A percentile compares a stretch with the other conserved stretches of the same genome.
Conservation (phyloP, 441 rosid genomes). For the Biscutella laevigata region DNA sequence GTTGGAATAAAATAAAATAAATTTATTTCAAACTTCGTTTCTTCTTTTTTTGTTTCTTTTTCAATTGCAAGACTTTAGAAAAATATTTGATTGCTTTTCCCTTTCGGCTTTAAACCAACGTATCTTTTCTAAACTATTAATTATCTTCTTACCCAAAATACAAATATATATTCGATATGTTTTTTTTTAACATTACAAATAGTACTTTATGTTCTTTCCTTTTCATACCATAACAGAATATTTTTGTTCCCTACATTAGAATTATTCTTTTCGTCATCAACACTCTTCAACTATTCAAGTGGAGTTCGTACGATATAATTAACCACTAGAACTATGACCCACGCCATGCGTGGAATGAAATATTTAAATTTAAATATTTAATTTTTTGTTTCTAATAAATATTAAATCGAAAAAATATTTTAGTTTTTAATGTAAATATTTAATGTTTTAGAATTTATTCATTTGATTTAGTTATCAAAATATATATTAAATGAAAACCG, state of each 20-base stretch:
- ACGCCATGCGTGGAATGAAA: too few species aligned
- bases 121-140: conserved; percentile 8
- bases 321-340: too few species aligned
- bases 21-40: too few species aligned
- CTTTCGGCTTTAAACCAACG: conserved; percentile 22
- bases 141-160: conserved; percentile 8
- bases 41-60: not conserved
- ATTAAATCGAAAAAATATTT: too few species aligned
- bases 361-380: too few species aligned
- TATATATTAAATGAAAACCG: too few species aligned
- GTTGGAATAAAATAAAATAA: too few species aligned
- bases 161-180: not conserved
- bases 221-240: conserved; percentile 2
- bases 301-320: conserved; percentile 14
- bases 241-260: conserved; percentile 9
- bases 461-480: too few species aligned
- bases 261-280: conserved; percentile 22
- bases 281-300: conserved; percentile 10
- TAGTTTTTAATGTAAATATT: too few species aligned
- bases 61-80: not conserved
- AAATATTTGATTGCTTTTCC: conserved; percentile 1
- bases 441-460: too few species aligned
- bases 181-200: not conserved
- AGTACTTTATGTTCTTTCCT: not conserved
- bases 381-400: too few species aligned